A percentile compares a stretch with the other conserved stretches of the same genome.
These are phyloP conservation scores for Filobasidium floriforme DNA, from an alignment of 768 basidiomycete genomes.

Conservation along the genomic window DNA sequence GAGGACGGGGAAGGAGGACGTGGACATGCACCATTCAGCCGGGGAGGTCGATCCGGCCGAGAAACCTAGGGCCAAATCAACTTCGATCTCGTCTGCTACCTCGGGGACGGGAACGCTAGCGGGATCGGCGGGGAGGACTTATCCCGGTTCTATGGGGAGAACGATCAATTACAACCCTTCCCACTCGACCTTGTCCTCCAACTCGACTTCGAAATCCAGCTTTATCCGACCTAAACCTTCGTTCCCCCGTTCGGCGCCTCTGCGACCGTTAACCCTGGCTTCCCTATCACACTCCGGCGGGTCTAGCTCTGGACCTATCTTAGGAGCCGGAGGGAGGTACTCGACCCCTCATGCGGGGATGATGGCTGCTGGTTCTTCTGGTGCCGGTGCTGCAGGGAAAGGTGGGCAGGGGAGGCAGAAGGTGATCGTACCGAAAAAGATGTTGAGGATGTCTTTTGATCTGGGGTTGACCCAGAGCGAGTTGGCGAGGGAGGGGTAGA, in stretches of 20 bases:
- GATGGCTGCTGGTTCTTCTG: background rate
- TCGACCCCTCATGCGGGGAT: constrained; percentile 1
- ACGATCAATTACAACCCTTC: constrained; percentile 1
- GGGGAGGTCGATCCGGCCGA: too few relatives aligned
- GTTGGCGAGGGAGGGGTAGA: background rate
- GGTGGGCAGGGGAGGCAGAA: background rate
- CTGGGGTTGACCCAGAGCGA: constrained; percentile 2
- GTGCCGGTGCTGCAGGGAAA: background rate
- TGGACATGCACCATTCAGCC: too few relatives aligned
- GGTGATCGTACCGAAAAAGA: constrained; percentile 1
- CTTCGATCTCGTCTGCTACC: background rate
- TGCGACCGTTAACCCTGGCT: background rate
- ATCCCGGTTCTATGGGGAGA: background rate
- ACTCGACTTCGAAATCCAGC: background rate
- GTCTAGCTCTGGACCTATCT: background rate
- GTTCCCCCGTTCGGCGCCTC: background rate
- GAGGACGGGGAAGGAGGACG: too few relatives aligned
- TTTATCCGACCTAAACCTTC: constrained; percentile 6
- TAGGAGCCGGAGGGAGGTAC: background rate
- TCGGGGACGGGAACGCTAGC: background rate
- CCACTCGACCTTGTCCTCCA: background rate
- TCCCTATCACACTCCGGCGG: background rate
- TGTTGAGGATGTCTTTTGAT: background rate
- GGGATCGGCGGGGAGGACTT: background rate
- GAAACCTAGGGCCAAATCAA: too few relatives aligned